These are phyloP conservation scores for Macroventuria anomochaeta DNA, from an alignment of 2,329 filamentous ascomycete species.

Conservation along the genomic window DNA sequence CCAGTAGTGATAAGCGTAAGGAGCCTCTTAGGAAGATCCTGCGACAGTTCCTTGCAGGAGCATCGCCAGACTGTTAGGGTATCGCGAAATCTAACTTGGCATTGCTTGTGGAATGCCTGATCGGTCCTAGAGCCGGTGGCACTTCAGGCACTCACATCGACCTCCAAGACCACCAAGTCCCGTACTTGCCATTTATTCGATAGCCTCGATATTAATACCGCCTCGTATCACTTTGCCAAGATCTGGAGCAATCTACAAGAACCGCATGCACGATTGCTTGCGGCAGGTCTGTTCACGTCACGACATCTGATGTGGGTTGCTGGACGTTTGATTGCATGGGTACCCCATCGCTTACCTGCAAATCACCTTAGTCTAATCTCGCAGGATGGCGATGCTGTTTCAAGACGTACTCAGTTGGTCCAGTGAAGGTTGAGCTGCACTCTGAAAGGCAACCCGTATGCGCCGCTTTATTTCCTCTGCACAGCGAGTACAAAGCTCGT, in stretches of 20 bases:
- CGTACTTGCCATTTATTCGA: conserved; percentile 3
- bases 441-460: not conserved
- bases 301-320: not conserved
- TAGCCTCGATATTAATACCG: conserved; percentile 4
- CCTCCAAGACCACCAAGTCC: conserved; percentile 1
- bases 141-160: conserved; percentile 1
- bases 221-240: conserved; percentile 11
- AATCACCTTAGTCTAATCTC: not conserved
- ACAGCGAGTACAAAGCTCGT: not conserved
- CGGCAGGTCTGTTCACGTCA: conserved; percentile 17
- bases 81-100: conserved; percentile 16
- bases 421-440: not conserved
- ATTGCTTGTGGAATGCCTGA: conserved; percentile 17
- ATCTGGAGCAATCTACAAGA: conserved; percentile 4
- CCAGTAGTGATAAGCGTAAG: conserved; percentile 6
- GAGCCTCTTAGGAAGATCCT: not conserved
- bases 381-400: not conserved
- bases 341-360: not conserved
- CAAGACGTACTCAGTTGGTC: not conserved
- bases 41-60: not conserved
- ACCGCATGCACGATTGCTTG: conserved; percentile 7
- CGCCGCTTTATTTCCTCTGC: not conserved
- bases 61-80: conserved; percentile 1
- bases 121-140: conserved; percentile 6
- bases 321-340: not conserved